Percentiles rank a stretch among this genome's conserved stretches.
Evolutionary conservation across 257 asterid genomes (phyloP).

Genomic region (Solanum gandarillasii): DNA sequence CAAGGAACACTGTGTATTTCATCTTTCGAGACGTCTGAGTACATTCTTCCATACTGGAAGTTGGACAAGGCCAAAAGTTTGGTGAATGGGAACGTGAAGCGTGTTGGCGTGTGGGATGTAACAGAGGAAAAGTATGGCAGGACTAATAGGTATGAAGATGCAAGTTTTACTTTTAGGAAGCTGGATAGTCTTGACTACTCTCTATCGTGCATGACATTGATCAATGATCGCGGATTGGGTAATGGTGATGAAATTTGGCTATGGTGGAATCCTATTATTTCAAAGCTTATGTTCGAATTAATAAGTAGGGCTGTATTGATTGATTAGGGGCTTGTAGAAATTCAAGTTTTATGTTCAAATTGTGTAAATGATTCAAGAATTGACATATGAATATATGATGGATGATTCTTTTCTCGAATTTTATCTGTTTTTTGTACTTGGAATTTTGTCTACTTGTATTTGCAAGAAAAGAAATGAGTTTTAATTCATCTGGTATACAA

Average conservation of each 20-base stretch:
- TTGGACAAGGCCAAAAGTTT: constrained; percentile 26
- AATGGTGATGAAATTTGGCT: constrained; percentile 33
- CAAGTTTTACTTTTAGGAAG: constrained; percentile 17
- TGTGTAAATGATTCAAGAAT: too few relatives aligned
- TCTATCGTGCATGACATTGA: constrained; percentile 11
- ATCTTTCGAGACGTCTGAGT: constrained; percentile 20
- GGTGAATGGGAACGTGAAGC: constrained; percentile 15
- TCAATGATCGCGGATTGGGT: constrained; percentile 13
- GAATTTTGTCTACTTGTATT: too few relatives aligned
- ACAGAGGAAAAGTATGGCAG: neutral
- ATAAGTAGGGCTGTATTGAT: too few relatives aligned
- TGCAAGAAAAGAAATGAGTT: too few relatives aligned
- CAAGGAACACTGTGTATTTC: constrained; percentile 18
- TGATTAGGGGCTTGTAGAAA: too few relatives aligned
- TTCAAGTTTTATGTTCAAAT: neutral
- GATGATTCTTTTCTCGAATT: too few relatives aligned
- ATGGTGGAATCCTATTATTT: constrained; percentile 14
- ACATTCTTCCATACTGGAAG: constrained; percentile 43
- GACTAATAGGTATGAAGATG: constrained; percentile 11
- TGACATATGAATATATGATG: too few relatives aligned
- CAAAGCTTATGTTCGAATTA: too few relatives aligned
- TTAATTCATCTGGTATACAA: neutral
- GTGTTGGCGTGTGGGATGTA: constrained; percentile 40
- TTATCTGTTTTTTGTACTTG: too few relatives aligned
- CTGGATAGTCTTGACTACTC: constrained; percentile 12